Evolutionary conservation across 2,329 filamentous ascomycete species (phyloP).

Genomic region (Incumbomyces delicatus): DNA sequence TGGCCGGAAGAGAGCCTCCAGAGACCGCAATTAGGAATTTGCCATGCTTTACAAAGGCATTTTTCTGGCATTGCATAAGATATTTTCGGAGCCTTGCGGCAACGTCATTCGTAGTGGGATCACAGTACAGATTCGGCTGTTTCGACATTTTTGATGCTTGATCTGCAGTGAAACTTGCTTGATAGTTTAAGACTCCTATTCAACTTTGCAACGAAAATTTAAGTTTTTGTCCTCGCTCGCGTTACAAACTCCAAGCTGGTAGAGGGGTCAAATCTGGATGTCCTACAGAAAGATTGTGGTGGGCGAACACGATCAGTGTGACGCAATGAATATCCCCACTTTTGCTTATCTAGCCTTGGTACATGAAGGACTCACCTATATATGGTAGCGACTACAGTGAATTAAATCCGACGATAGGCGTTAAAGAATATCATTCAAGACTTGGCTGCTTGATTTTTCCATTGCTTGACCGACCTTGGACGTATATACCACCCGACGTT

Average conservation of each 20-base stretch:
- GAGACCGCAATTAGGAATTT: slow-evolving; percentile 88
- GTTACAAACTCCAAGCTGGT: too few relatives aligned
- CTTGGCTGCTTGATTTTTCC: too few relatives aligned
- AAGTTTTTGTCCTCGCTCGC: too few relatives aligned
- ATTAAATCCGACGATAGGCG: too few relatives aligned
- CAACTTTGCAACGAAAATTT: background rate
- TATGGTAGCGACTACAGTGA: too few relatives aligned
- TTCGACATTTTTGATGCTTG: slow-evolving; percentile 27
- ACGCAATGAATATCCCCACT: background rate
- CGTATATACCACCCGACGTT: too few relatives aligned
- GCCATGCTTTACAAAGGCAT: slow-evolving; percentile 68
- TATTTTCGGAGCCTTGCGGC: slow-evolving; percentile 71
- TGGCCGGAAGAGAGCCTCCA: slow-evolving; percentile 83
- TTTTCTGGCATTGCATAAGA: slow-evolving; percentile 70
- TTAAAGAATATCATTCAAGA: too few relatives aligned
- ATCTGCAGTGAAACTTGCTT: background rate
- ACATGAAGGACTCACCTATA: too few relatives aligned
- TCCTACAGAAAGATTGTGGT: too few relatives aligned
- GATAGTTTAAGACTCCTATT: background rate
- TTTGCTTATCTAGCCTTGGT: background rate
- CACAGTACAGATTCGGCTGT: slow-evolving; percentile 64
- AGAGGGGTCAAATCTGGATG: too few relatives aligned
- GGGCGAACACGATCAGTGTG: background rate
- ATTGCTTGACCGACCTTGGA: too few relatives aligned
- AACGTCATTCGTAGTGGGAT: slow-evolving; percentile 58